Conservation (phyloP, 768 basidiomycete species). For the Infundibulicybe gibba region DNA sequence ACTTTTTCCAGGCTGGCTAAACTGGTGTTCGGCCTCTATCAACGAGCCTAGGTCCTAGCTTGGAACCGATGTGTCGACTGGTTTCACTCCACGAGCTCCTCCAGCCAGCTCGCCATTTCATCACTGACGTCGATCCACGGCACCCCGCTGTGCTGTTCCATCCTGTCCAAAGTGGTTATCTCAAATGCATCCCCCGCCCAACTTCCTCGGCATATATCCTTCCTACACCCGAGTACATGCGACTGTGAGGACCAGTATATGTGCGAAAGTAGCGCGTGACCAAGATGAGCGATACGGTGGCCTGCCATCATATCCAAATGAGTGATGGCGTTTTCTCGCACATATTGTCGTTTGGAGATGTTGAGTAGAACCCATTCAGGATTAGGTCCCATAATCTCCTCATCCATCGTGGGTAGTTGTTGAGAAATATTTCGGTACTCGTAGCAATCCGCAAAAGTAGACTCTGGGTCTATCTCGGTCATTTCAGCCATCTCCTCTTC, state of each 20-base stretch:
- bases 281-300: too few relatives aligned
- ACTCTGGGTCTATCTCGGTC: neutral
- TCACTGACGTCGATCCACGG: neutral
- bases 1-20: too few relatives aligned
- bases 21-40: too few relatives aligned
- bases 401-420: neutral
- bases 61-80: too few relatives aligned
- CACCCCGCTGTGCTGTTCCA: neutral
- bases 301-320: too few relatives aligned
- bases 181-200: neutral
- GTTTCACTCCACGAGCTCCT: too few relatives aligned
- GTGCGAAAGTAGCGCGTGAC: too few relatives aligned
- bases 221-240: neutral
- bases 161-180: neutral
- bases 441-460: neutral
- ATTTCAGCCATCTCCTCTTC: slow-evolving; percentile 1
- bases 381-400: neutral
- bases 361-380: slow-evolving; percentile 1
- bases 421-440: neutral
- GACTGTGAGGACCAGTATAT: too few relatives aligned
- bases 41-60: too few relatives aligned
- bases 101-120: neutral
- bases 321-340: slow-evolving; percentile 1
- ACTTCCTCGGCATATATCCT: neutral
- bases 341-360: slow-evolving; percentile 2